phyloP scores from a whole-genome alignment of 768 basidiomycete species.

The Podaxis mareebaensis region DNA sequence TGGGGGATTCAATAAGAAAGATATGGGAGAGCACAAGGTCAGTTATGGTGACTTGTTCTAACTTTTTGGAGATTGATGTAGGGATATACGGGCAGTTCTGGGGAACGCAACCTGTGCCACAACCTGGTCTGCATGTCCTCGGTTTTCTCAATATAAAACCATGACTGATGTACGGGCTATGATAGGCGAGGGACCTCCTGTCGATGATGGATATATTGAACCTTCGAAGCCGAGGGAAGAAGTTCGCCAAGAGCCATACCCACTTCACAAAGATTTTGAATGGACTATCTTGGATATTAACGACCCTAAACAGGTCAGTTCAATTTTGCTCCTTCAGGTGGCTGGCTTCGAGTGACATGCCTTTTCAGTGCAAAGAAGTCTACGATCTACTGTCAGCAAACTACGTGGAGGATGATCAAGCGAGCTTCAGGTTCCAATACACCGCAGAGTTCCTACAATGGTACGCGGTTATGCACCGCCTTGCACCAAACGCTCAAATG shows the following conservation, averaged over 20 bases:
- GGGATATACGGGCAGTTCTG: constrained; percentile 68
- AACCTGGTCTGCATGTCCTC: constrained; percentile 51
- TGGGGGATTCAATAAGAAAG: constrained; percentile 75
- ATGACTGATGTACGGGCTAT: constrained; percentile 2
- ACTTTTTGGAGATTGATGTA: not conserved
- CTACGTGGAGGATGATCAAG: constrained; percentile 96
- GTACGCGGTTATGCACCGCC: constrained; percentile 37
- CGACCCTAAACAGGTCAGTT: constrained; percentile 67
- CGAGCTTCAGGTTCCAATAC: constrained; percentile 96
- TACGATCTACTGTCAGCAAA: constrained; percentile 89
- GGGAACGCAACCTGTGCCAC: constrained; percentile 97
- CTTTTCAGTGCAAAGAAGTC: constrained; percentile 78
- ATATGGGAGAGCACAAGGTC: constrained; percentile 89
- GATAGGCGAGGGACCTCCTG: constrained; percentile 60
- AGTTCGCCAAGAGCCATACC: constrained; percentile 86
- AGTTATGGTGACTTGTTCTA: not conserved
- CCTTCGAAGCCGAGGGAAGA: constrained; percentile 72
- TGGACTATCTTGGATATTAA: constrained; percentile 85
- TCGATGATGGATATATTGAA: constrained; percentile 89
- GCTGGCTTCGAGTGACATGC: constrained; percentile 1
- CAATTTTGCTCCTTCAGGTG: not conserved
- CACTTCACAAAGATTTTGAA: constrained; percentile 89
- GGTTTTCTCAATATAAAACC: not conserved
- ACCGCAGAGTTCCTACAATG: constrained; percentile 92
- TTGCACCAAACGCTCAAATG: constrained; percentile 3